Base-by-base conservation (phyloP, 176 grass and related monocot species). In the Aegilops speltoides region DNA sequence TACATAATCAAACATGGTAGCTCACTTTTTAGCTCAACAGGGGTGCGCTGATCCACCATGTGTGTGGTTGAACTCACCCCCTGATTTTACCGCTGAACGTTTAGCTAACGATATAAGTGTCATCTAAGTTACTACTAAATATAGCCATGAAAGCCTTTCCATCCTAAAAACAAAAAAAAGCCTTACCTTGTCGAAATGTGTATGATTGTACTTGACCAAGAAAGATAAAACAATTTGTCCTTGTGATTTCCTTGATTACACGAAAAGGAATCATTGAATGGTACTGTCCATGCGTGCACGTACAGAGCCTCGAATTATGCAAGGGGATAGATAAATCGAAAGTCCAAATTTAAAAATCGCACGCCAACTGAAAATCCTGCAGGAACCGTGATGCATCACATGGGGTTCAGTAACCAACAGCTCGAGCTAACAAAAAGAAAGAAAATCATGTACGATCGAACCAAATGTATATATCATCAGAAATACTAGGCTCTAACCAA, bases 341-440 rank as follows among this genome's bases (percentile, higher is more conserved):
- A 3, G 26, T 7, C 68, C 17, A 24, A 7, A 50, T 73, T 71
- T 66, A 41, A 65, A 83, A 65, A 52, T 64, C 25, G 24, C 24
- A 69, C 65, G 34, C 80, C 41, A 14, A 67, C 74, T 79, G 61
- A 87, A 90, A 87, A 65, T 64, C 78, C 2, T 13, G 48, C 48
- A 52, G 40, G 79, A 77, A 40, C 79, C 84, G 13, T 41, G 63
- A 29, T 38, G 10, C 59, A n/a, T 84, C 82, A 20, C 32, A 89
- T 61, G 73, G 73, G 16, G 33, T 65, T 36, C 80, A 79, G 73
- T 84, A 64, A 72, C 89, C 74, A 87, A 83, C 79, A 90, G 84
- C 54, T 59, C 54, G 19, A 59, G 7, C 54, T 59, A 59, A 59
- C 54, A 3, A 59, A 59, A 59, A 59, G 54, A 59, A 59, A 54